phyloP scores from a whole-genome alignment of 192 early-diverging fungal species.

The Phycomyces nitens region DNA sequence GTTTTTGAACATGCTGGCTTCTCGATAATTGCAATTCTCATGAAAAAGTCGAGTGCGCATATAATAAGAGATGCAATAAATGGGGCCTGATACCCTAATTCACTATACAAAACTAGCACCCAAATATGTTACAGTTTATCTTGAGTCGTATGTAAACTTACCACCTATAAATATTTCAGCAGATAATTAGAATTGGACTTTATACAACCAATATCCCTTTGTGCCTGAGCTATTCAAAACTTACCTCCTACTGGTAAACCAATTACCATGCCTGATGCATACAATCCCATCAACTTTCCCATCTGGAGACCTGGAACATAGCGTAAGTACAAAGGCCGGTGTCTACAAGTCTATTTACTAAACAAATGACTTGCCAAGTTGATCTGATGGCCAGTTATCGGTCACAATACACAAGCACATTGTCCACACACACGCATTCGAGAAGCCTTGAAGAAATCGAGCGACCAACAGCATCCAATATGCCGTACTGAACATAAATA shows the following conservation, averaged over 20 bases:
- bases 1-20: constrained; percentile 25
- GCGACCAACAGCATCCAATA: constrained; percentile 25
- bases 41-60: constrained; percentile 35
- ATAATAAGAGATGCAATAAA: constrained; percentile 42
- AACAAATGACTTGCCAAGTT: background rate
- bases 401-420: constrained; percentile 8
- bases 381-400: constrained; percentile 34
- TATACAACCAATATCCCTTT: no score
- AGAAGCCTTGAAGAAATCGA: constrained; percentile 20
- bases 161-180: constrained; percentile 19
- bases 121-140: background rate
- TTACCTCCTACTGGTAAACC: constrained; percentile 43
- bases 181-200: no score
- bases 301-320: constrained; percentile 34
- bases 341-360: background rate
- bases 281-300: constrained; percentile 43
- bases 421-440: constrained; percentile 23
- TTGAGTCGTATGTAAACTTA: constrained; percentile 3
- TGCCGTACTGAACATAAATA: constrained; percentile 31
- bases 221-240: no score
- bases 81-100: constrained; percentile 39
- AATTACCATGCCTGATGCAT: constrained; percentile 40
- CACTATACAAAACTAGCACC: constrained; percentile 30
- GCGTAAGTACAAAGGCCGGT: background rate
- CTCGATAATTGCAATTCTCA: constrained; percentile 42